Conservation (phyloP, 371 early-diverging fungal genomes). For the Parasitella parasitica region DNA sequence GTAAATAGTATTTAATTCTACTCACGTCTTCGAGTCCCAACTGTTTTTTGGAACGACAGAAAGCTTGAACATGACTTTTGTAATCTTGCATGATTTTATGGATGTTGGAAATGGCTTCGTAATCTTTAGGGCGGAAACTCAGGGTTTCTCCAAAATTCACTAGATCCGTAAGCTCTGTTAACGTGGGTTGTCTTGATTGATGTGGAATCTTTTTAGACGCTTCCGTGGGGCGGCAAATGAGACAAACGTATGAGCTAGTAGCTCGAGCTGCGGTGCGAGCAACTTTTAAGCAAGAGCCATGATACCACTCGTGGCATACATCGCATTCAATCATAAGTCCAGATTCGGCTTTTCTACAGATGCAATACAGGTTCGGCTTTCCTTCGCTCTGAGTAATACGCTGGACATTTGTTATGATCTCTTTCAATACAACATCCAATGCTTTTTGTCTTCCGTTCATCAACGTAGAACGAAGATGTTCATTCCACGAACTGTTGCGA, state of each 20-base stretch:
- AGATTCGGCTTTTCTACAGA: slow-evolving; percentile 60
- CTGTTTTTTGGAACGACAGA: slow-evolving; percentile 41
- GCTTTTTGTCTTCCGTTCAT: slow-evolving; percentile 21
- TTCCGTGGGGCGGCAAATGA: slow-evolving; percentile 50
- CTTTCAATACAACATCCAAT: slow-evolving; percentile 5
- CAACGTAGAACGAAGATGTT: slow-evolving; percentile 8
- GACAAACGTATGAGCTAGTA: slow-evolving; percentile 65
- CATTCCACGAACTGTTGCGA: slow-evolving; percentile 11
- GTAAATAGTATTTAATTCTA: slow-evolving; percentile 43
- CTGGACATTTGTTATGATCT: slow-evolving; percentile 13
- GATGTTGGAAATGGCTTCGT: slow-evolving; percentile 49
- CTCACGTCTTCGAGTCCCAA: slow-evolving; percentile 36
- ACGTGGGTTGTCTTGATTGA: slow-evolving; percentile 34
- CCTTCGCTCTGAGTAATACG: slow-evolving; percentile 1
- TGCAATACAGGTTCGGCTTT: slow-evolving; percentile 45
- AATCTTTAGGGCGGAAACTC: slow-evolving; percentile 59
- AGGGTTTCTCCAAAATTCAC: slow-evolving; percentile 46
- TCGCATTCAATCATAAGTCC: slow-evolving; percentile 82
- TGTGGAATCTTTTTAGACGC: slow-evolving; percentile 3
- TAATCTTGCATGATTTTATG: slow-evolving; percentile 37
- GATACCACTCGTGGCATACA: slow-evolving; percentile 81
- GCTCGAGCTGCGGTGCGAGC: slow-evolving; percentile 58
- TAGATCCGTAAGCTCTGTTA: slow-evolving; percentile 46
- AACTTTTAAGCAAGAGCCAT: slow-evolving; percentile 66
- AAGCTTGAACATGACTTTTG: slow-evolving; percentile 34